These are phyloP conservation scores for Tuber aestivum DNA, from an alignment of 495 filamentous ascomycete genomes.

Conservation along the genomic window DNA sequence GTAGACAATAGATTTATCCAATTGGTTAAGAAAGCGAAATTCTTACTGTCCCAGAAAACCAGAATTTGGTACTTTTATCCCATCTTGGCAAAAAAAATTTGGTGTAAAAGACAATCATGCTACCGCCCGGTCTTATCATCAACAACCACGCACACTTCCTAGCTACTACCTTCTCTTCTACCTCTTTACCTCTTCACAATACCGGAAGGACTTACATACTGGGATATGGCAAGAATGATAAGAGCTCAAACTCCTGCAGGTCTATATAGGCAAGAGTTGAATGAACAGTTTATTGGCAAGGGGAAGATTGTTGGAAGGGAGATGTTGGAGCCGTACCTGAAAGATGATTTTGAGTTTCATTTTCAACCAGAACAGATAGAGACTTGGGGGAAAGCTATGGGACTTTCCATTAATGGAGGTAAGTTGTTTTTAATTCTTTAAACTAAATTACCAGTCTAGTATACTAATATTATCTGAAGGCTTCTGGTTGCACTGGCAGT, in stretches of 20 bases:
- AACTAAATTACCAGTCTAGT: too few relatives aligned
- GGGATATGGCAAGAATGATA: conserved; percentile 3
- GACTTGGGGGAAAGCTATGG: neutral
- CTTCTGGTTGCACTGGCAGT: neutral
- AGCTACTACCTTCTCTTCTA: too few relatives aligned
- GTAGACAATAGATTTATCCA: too few relatives aligned
- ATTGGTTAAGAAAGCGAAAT: too few relatives aligned
- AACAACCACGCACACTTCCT: too few relatives aligned
- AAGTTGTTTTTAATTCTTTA: neutral
- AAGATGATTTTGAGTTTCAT: neutral
- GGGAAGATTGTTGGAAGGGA: neutral
- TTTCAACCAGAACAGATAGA: conserved; percentile 4
- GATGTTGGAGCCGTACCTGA: neutral
- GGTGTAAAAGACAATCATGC: too few relatives aligned
- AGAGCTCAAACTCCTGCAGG: conserved; percentile 5
- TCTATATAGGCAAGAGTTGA: neutral
- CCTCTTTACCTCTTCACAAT: neutral
- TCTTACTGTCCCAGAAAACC: too few relatives aligned
- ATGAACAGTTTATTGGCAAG: neutral
- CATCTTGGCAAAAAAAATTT: too few relatives aligned
- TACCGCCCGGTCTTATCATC: too few relatives aligned
- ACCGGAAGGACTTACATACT: conserved; percentile 8
- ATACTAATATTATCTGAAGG: neutral
- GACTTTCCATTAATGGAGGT: neutral
- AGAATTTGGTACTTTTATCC: too few relatives aligned